Conservation (phyloP, 1,284 basidiomycete genomes). For the Apiotrichum siamense region DNA sequence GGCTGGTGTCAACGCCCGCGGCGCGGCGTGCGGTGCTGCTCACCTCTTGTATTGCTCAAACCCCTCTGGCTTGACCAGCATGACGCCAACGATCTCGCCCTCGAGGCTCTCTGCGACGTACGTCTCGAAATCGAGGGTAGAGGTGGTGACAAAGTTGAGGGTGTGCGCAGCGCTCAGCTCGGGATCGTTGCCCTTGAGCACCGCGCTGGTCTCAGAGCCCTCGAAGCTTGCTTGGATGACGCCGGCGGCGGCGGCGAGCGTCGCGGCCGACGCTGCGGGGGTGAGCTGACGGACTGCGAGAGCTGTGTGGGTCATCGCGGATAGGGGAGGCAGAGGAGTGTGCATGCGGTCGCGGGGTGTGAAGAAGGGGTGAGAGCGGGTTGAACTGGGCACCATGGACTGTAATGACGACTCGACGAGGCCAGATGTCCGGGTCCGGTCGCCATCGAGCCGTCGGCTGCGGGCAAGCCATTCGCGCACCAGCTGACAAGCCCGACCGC, state of each 20-base stretch:
- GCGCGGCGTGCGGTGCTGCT: background rate
- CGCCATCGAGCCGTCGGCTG: too few relatives aligned
- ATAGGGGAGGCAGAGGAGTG: too few relatives aligned
- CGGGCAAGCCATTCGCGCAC: too few relatives aligned
- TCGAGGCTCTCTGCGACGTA: slow-evolving; percentile 2
- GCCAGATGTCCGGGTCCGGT: too few relatives aligned
- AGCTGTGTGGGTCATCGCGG: too few relatives aligned
- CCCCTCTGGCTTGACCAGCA: slow-evolving; percentile 14
- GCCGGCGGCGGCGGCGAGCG: background rate
- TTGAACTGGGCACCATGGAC: too few relatives aligned
- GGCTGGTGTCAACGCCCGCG: slow-evolving; percentile 1
- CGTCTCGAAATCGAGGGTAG: slow-evolving; percentile 6
- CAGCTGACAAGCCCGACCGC: too few relatives aligned
- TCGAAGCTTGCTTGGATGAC: slow-evolving; percentile 2
- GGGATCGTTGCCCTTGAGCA: slow-evolving; percentile 2
- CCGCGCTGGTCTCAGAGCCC: background rate
- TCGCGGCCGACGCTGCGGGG: background rate
- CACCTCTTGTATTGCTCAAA: slow-evolving; percentile 14
- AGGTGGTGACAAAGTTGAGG: background rate
- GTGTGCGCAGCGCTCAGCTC: background rate
- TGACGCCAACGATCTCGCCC: slow-evolving; percentile 2
- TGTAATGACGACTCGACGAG: too few relatives aligned
- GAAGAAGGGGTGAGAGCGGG: too few relatives aligned
- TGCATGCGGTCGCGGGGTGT: too few relatives aligned
- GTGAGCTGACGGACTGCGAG: background rate